Evolutionary conservation across 2,329 filamentous ascomycete genomes (phyloP).

Genomic region (Fusarium lateritium): DNA sequence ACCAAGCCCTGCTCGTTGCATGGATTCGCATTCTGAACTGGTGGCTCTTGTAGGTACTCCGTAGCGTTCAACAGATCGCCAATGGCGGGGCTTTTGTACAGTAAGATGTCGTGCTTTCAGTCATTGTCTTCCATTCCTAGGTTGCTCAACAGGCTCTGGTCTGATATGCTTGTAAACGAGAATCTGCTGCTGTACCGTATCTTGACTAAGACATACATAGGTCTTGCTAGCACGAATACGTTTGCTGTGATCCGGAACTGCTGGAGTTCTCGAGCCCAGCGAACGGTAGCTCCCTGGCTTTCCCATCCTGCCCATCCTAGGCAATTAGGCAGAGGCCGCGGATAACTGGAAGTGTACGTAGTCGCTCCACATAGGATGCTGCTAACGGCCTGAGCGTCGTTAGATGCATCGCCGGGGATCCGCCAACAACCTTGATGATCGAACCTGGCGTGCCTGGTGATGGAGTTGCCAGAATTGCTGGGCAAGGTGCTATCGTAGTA

Average conservation of each 20-base stretch:
- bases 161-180: conserved; percentile 39
- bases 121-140: conserved; percentile 6
- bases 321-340: conserved; percentile 15
- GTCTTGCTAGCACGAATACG: conserved; percentile 28
- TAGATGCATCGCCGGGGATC: conserved; percentile 33
- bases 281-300: neutral
- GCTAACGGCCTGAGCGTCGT: conserved; percentile 40
- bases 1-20: neutral
- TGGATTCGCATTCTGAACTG: neutral
- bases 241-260: conserved; percentile 7
- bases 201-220: conserved; percentile 3
- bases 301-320: conserved; percentile 15
- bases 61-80: neutral
- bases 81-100: conserved; percentile 25
- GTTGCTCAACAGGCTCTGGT: neutral
- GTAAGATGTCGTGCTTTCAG: conserved; percentile 22
- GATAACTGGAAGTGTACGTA: conserved; percentile 33
- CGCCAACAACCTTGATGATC: conserved; percentile 42
- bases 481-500: conserved; percentile 12
- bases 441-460: neutral
- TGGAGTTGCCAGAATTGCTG: conserved; percentile 3
- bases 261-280: neutral
- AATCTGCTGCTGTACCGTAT: conserved; percentile 3
- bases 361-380: conserved; percentile 38
- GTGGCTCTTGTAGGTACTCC: neutral